Conservation (phyloP, 2,329 filamentous ascomycete genomes). For the Scedosporium apiospermum region DNA sequence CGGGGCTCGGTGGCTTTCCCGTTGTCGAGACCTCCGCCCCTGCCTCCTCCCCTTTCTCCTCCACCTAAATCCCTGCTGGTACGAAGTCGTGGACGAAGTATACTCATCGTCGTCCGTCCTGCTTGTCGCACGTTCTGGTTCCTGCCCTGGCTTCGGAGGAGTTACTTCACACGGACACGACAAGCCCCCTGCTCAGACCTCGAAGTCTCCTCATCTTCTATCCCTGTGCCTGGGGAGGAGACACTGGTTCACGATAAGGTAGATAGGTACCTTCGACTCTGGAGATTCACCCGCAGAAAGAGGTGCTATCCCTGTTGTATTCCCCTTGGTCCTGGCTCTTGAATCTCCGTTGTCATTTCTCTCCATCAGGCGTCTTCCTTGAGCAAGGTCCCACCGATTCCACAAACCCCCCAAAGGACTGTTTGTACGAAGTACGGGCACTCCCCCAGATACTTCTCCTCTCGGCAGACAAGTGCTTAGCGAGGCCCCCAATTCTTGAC, state of each 20-base stretch:
- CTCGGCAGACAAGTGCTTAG: conserved; percentile 4
- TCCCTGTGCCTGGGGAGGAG: background rate
- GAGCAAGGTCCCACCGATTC: background rate
- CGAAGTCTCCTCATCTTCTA: background rate
- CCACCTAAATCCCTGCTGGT: background rate
- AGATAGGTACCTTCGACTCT: background rate
- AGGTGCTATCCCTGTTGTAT: background rate
- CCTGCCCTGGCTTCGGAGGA: conserved; percentile 1
- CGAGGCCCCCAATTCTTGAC: background rate
- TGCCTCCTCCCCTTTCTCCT: background rate
- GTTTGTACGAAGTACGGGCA: background rate
- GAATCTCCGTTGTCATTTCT: background rate
- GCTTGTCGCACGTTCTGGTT: background rate
- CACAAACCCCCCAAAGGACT: background rate
- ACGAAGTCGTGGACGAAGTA: no score
- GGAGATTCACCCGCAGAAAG: background rate
- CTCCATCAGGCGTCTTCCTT: background rate
- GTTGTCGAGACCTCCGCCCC: background rate
- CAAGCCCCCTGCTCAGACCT: background rate
- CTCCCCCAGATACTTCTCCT: background rate
- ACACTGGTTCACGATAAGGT: background rate
- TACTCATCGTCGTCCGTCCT: no score
- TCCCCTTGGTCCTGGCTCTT: conserved; percentile 1
- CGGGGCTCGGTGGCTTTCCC: conserved; percentile 5
- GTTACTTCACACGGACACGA: background rate